phyloP scores from a whole-genome alignment of 2,329 filamentous ascomycete genomes.

The Balansia obtecta region DNA sequence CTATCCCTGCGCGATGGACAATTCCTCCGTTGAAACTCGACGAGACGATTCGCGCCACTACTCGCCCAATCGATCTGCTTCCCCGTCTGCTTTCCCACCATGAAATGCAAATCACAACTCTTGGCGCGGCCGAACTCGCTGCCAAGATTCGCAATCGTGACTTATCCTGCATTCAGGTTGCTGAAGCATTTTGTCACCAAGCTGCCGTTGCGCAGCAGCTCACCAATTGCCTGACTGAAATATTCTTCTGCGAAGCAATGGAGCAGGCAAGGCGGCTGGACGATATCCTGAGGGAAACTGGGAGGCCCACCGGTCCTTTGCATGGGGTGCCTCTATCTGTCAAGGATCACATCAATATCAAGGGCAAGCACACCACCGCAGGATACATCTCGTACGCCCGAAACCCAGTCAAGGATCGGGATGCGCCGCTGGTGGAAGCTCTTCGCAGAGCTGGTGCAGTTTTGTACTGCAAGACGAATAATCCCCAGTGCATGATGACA shows the following conservation, averaged over 20 bases:
- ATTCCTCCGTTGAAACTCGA: constrained; percentile 7
- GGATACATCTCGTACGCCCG: constrained; percentile 19
- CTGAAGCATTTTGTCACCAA: constrained; percentile 15
- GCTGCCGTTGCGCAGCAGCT: constrained; percentile 18
- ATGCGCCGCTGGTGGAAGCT: constrained; percentile 2
- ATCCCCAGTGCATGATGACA: constrained; percentile 44
- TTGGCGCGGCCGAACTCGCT: constrained; percentile 9
- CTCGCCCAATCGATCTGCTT: constrained; percentile 4
- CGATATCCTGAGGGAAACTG: constrained; percentile 9
- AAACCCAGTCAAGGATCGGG: constrained; percentile 2
- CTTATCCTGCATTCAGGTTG: constrained; percentile 14
- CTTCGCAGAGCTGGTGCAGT: constrained; percentile 18
- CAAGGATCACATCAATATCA: constrained; percentile 14
- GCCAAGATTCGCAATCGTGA: constrained; percentile 8
- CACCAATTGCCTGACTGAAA: constrained; percentile 31
- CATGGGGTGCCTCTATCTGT: constrained; percentile 45
- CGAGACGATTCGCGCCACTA: constrained; percentile 7
- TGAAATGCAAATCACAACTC: constrained; percentile 13
- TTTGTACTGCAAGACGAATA: constrained; percentile 54
- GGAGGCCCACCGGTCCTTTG: constrained; percentile 27
- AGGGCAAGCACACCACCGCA: constrained; percentile 3
- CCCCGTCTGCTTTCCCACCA: constrained; percentile 8
- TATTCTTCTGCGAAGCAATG: constrained; percentile 37
- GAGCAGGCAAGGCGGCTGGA: constrained; percentile 32
- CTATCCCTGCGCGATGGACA: constrained; percentile 7